Conservation (phyloP, 371 early-diverging fungal species). For the Batrachochytrium dendrobatidis region DNA sequence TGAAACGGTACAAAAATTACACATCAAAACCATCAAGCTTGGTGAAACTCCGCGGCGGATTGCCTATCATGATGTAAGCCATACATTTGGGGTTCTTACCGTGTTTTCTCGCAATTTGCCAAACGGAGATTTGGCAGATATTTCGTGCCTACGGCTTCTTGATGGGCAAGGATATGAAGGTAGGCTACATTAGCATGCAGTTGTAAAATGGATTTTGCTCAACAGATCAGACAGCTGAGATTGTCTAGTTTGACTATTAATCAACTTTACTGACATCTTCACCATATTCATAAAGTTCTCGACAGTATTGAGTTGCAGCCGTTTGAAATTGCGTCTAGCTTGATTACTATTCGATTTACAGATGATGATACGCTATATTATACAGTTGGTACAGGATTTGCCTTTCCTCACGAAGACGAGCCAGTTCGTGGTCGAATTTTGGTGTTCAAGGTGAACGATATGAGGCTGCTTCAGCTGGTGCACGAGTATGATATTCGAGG, state of each 20-base stretch:
- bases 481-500: slow-evolving; percentile 39
- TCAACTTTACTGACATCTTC: neutral
- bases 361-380: slow-evolving; percentile 29
- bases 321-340: slow-evolving; percentile 41
- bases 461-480: slow-evolving; percentile 36
- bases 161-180: slow-evolving; percentile 70
- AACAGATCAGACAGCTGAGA: neutral
- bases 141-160: slow-evolving; percentile 47
- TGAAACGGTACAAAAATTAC: slow-evolving; percentile 74
- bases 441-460: slow-evolving; percentile 39
- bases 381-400: slow-evolving; percentile 58
- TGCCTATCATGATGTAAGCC: slow-evolving; percentile 44
- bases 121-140: slow-evolving; percentile 37
- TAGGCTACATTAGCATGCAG: slow-evolving; percentile 24
- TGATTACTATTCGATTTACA: slow-evolving; percentile 27
- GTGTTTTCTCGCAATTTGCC: slow-evolving; percentile 23
- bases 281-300: no score
- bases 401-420: slow-evolving; percentile 46
- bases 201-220: neutral
- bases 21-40: slow-evolving; percentile 63
- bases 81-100: slow-evolving; percentile 55
- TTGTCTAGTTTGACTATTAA: slow-evolving; percentile 1
- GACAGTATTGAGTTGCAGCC: slow-evolving; percentile 33
- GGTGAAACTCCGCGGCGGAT: slow-evolving; percentile 66
- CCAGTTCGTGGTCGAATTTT: slow-evolving; percentile 56